Evolutionary conservation across 768 basidiomycete species (phyloP).

Genomic region (Mycena sanguinolenta): DNA sequence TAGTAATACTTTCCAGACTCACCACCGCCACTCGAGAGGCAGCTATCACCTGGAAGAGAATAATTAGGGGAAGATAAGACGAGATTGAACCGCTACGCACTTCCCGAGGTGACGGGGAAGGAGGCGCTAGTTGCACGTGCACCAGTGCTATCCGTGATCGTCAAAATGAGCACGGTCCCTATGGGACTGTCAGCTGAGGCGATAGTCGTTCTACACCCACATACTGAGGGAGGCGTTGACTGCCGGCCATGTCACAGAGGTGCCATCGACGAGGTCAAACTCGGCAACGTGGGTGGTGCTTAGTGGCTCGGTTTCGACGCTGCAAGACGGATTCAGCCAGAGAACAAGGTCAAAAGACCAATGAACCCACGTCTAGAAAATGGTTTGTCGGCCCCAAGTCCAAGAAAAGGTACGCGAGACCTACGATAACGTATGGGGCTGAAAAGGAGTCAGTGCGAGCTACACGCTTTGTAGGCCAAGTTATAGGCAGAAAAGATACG

Average conservation of each 20-base stretch:
- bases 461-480: constrained; percentile 42
- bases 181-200: not conserved
- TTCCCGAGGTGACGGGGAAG: constrained; percentile 60
- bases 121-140: constrained; percentile 60
- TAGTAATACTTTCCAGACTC: not conserved
- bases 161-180: constrained; percentile 65
- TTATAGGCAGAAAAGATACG: constrained; percentile 45
- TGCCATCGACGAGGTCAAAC: constrained; percentile 60
- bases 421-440: constrained; percentile 78
- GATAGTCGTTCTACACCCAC: constrained; percentile 38
- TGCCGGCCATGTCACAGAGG: constrained; percentile 62
- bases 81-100: too few species aligned
- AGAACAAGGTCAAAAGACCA: not conserved
- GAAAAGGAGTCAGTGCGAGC: constrained; percentile 28
- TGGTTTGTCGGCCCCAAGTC: not conserved
- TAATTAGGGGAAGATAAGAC: too few species aligned
- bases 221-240: constrained; percentile 64
- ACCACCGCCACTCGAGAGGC: constrained; percentile 39
- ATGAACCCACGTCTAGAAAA: constrained; percentile 53
- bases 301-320: constrained; percentile 62
- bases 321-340: constrained; percentile 41
- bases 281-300: constrained; percentile 57
- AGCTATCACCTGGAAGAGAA: constrained; percentile 41
- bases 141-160: constrained; percentile 74
- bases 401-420: constrained; percentile 44